Evolutionary conservation across 352 stramenopile genomes (phyloP).

Genomic region (Phytophthora ohioensis): DNA sequence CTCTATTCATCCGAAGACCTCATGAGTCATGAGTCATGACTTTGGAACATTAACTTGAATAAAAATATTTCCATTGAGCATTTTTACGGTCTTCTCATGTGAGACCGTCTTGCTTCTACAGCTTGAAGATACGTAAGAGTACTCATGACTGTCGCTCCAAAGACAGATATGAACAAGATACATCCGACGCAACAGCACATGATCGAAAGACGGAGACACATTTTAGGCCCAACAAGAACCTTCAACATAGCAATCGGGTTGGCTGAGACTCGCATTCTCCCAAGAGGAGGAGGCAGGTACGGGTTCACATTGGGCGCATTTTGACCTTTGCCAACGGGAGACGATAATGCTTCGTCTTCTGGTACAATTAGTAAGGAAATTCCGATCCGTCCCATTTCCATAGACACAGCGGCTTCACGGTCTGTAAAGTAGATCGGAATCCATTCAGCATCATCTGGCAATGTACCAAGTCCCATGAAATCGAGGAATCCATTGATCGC

Average conservation of each 20-base stretch:
- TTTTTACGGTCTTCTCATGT: constrained; percentile 9
- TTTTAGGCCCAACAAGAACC: constrained; percentile 71
- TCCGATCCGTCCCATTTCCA: constrained; percentile 74
- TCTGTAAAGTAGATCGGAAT: constrained; percentile 83
- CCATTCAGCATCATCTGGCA: constrained; percentile 81
- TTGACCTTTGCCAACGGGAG: constrained; percentile 82
- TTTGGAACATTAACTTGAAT: constrained; percentile 51
- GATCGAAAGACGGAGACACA: constrained; percentile 61
- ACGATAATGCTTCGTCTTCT: constrained; percentile 76
- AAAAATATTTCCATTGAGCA: background rate
- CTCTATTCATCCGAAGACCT: constrained; percentile 66
- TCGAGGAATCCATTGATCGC: constrained; percentile 71
- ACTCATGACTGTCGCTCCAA: constrained; percentile 83
- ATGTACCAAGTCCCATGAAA: constrained; percentile 76
- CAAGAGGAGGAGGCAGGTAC: constrained; percentile 89
- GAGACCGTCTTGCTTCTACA: constrained; percentile 5
- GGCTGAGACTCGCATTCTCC: constrained; percentile 79
- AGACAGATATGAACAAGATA: constrained; percentile 67
- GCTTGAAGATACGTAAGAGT: constrained; percentile 65
- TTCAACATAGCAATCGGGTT: constrained; percentile 89
- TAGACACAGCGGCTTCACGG: constrained; percentile 65
- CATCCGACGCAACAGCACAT: constrained; percentile 69
- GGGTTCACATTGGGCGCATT: constrained; percentile 91
- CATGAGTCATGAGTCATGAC: no score
- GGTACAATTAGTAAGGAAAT: constrained; percentile 87